These are phyloP conservation scores for Saturnispora hagleri DNA, from an alignment of 805 yeast species.

Conservation along the genomic window DNA sequence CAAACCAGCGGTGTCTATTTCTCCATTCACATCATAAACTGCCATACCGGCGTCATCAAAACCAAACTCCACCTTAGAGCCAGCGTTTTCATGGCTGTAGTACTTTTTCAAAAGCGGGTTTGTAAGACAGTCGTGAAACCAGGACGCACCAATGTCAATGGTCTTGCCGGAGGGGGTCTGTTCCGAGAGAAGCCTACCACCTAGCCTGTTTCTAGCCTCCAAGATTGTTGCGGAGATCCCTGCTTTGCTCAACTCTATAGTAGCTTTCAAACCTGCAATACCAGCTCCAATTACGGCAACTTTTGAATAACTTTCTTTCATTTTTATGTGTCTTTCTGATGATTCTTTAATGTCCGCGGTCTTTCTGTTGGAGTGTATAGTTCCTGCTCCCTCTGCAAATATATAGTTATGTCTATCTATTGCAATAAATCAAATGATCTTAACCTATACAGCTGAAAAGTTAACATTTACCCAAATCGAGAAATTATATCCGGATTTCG, in stretches of 20 bases:
- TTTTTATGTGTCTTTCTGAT: conserved; percentile 15
- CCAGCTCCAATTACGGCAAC: conserved; percentile 49
- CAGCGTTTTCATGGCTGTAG: conserved; percentile 10
- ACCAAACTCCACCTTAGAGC: conserved; percentile 22
- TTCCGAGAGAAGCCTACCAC: conserved; percentile 56
- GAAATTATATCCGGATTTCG: neutral
- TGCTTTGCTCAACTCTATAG: conserved; percentile 29
- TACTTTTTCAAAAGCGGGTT: conserved; percentile 52
- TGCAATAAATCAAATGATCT: neutral
- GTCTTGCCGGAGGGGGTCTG: conserved; percentile 19
- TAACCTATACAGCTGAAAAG: neutral
- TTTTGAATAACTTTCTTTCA: conserved; percentile 28
- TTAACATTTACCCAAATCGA: neutral
- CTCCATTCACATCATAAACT: conserved; percentile 17
- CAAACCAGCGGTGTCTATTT: conserved; percentile 40
- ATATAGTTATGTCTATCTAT: neutral
- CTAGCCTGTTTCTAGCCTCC: conserved; percentile 49
- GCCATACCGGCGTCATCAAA: conserved; percentile 26
- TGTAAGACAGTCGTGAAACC: conserved; percentile 78
- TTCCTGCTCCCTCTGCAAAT: neutral
- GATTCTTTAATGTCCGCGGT: neutral
- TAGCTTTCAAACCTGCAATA: conserved; percentile 43
- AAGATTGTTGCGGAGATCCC: conserved; percentile 34
- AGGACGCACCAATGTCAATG: conserved; percentile 81
- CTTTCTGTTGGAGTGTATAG: no score